These are phyloP conservation scores for Penicillium antarcticum DNA, from an alignment of 495 filamentous ascomycete genomes.

Conservation along the genomic window DNA sequence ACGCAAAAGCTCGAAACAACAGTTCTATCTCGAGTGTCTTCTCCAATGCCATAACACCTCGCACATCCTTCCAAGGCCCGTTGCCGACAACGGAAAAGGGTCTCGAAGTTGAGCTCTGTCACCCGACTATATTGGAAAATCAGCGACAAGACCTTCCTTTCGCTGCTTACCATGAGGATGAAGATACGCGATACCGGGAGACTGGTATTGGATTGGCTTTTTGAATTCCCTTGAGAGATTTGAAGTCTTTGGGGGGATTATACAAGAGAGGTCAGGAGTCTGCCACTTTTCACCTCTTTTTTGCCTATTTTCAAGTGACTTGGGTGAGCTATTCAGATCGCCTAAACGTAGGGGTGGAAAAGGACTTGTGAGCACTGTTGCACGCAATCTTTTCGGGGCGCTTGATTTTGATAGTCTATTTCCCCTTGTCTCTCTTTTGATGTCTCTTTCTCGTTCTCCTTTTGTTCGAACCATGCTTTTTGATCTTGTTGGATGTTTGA, in stretches of 20 bases:
- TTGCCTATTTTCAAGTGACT: too few relatives aligned
- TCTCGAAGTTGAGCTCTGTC: conserved; percentile 14
- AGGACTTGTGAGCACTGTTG: too few relatives aligned
- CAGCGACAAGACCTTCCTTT: conserved; percentile 18
- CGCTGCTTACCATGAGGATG: conserved; percentile 15
- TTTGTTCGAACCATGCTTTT: background rate
- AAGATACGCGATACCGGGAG: conserved; percentile 18
- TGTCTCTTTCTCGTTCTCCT: background rate
- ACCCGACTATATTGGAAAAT: conserved; percentile 30
- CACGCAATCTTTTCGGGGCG: background rate
- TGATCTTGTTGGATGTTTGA: background rate
- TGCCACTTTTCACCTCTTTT: too few relatives aligned
- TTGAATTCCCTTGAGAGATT: conserved; percentile 9
- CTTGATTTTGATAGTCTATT: background rate
- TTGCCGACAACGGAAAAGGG: conserved; percentile 22
- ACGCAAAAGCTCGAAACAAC: conserved; percentile 12
- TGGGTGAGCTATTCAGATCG: too few relatives aligned
- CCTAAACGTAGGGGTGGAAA: too few relatives aligned
- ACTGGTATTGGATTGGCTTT: conserved; percentile 38
- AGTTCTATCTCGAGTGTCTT: conserved; percentile 30
- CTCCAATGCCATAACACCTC: conserved; percentile 22
- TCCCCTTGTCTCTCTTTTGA: background rate
- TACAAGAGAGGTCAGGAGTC: too few relatives aligned
- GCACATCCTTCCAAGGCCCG: conserved; percentile 19
- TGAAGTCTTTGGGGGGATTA: too few relatives aligned